Conservation (phyloP, 225 moss, liverwort and hornwort genomes). For the Pseudisothecium myosuroides region DNA sequence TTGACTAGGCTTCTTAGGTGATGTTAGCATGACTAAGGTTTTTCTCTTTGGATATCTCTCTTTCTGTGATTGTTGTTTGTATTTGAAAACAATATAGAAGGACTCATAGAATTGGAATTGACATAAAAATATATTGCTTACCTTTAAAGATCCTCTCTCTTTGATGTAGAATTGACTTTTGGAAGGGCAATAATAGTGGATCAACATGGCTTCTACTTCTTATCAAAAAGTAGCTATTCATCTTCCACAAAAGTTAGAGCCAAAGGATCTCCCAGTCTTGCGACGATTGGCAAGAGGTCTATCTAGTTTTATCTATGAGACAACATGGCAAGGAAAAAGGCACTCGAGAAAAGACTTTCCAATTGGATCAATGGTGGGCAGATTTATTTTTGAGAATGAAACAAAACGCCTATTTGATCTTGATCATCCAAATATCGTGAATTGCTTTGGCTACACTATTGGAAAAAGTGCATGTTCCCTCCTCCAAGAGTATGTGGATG, state of each 20-base stretch:
- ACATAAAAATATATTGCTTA: fast-evolving
- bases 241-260: neutral
- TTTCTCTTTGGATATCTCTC: neutral
- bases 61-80: neutral
- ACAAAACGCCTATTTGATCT: neutral
- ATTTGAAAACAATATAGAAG: no score
- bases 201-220: neutral
- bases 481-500: neutral
- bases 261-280: neutral
- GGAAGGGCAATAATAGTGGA: no score
- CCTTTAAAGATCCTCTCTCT: neutral
- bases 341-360: neutral
- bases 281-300: neutral
- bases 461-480: neutral
- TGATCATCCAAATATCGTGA: neutral
- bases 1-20: no score
- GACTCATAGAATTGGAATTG: no score
- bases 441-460: neutral
- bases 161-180: neutral
- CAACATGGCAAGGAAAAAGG: neutral
- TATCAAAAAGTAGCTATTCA: no score
- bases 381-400: neutral
- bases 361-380: neutral
- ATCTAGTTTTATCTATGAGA: neutral
- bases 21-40: no score